These are phyloP conservation scores for Fusarium sp. DNA, from an alignment of 2,329 filamentous ascomycete species.

Conservation along the genomic window DNA sequence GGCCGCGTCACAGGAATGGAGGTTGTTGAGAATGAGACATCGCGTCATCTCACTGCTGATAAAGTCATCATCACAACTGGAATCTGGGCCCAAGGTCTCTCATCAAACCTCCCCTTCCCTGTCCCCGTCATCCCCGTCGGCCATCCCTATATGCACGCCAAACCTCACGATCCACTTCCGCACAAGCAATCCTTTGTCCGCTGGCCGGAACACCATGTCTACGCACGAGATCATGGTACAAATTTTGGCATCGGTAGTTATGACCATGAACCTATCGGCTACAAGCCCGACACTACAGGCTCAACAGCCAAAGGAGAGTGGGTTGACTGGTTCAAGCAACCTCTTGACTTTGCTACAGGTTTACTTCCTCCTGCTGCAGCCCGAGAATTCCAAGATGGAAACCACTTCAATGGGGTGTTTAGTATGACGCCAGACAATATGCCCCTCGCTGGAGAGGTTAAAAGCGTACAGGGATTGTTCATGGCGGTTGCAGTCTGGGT, in stretches of 20 bases:
- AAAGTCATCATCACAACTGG: conserved; percentile 39
- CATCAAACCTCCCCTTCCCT: conserved; percentile 19
- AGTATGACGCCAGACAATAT: conserved; percentile 43
- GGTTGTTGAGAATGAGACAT: not conserved
- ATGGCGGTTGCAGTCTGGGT: conserved; percentile 39
- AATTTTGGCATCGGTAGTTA: conserved; percentile 37
- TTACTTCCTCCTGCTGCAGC: conserved; percentile 19
- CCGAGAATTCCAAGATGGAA: conserved; percentile 9
- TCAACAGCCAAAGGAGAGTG: conserved; percentile 32
- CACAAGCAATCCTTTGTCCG: conserved; percentile 23
- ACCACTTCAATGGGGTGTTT: conserved; percentile 38
- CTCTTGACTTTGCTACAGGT: conserved; percentile 9
- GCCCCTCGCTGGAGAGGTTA: conserved; percentile 26
- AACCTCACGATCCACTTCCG: not conserved
- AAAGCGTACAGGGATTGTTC: conserved; percentile 10
- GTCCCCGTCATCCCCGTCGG: conserved; percentile 37
- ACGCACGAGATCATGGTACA: conserved; percentile 35
- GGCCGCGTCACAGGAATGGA: conserved; percentile 16
- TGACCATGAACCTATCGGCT: conserved; percentile 27
- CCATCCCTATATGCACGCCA: conserved; percentile 35
- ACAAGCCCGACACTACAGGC: conserved; percentile 8
- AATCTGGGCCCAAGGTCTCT: conserved; percentile 37
- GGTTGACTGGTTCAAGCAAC: conserved; percentile 24
- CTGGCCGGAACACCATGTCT: conserved; percentile 38
- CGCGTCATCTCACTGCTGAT: conserved; percentile 5